These are phyloP conservation scores for Begonia masoniana DNA, from an alignment of 306 rosid genomes.

Conservation along the genomic window DNA sequence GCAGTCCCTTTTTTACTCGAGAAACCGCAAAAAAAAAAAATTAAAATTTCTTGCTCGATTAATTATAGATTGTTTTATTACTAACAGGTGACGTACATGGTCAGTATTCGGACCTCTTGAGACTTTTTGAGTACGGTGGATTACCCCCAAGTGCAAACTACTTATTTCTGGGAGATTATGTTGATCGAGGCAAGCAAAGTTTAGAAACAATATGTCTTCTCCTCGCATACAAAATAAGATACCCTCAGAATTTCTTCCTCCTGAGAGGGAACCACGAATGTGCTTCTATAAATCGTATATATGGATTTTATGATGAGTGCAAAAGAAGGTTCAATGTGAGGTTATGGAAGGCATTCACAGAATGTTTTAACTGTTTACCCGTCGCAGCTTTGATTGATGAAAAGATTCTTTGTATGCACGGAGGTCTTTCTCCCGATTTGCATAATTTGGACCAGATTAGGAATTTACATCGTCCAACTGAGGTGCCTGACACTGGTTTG, in stretches of 20 bases:
- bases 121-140: constrained; percentile 96
- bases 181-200: constrained; percentile 95
- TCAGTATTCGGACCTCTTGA: constrained; percentile 82
- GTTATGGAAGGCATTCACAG: constrained; percentile 80
- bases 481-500: constrained; percentile 88
- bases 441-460: constrained; percentile 69
- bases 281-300: constrained; percentile 89
- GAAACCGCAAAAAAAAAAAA: no score
- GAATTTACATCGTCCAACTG: constrained; percentile 62
- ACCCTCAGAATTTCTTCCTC: constrained; percentile 81
- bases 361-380: constrained; percentile 85
- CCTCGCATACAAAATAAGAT: constrained; percentile 76
- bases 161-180: constrained; percentile 93
- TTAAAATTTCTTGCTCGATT: no score
- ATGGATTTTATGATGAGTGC: constrained; percentile 96
- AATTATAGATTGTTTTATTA: constrained; percentile 1
- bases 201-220: constrained; percentile 92
- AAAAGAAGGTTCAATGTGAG: constrained; percentile 85
- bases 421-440: constrained; percentile 90
- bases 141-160: constrained; percentile 88
- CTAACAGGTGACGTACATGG: constrained; percentile 87
- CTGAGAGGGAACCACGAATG: constrained; percentile 97
- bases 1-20: no score
- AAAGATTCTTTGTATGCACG: constrained; percentile 92
- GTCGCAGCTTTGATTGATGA: constrained; percentile 95